Evolutionary conservation across 2,329 filamentous ascomycete genomes (phyloP), one percentile per base, ranked within the genome.

Genomic region (Beauveria sp.): DNA sequence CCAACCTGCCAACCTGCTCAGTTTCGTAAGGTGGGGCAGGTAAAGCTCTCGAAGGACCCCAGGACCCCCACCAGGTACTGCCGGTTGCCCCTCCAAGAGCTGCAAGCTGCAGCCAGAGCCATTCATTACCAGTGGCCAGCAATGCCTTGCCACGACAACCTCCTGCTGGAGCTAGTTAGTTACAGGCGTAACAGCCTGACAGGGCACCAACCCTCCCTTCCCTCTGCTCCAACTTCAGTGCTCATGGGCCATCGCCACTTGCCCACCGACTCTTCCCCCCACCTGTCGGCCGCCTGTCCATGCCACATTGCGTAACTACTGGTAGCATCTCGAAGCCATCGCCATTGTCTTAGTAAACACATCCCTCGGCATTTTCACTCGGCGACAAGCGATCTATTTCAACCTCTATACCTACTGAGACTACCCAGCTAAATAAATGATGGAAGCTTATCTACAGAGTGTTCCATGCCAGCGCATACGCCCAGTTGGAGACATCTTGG

Each of bases 1-100:
- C 5, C 30, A 34, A 34, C 18, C 40, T 43, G 16, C 41, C 41
- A 51, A 20, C 22, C 30, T 50, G 41, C 30, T 55, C 50, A 24
- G 50, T 60, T 60, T 40, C 30, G 51, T 41, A 55, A 54, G 50
- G 58, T 55, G 58, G 58, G 58, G 58, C 58, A 60, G 12, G 34
- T 7, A 12, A 16, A 53, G 48, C 57, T 59, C 40, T 59, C 16
- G 16, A 40, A 24, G 34, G n/a, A 34, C 53, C 57, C 57, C 22
- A 24, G 22, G 22, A 24, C 22, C 22, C 56, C 57, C 30, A 34
- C 30, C 12, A 40, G 48, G n/a, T 30, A 52, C 44, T 54, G 20
- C 55, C n/a, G 3, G 12, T 41, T 40, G 26, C 55, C 55, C 55
- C 55, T 57, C 54, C 52, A 43, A 55, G 22, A 43, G 16, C 30